A percentile compares a stretch with the other conserved stretches of the same genome.
These are phyloP conservation scores for Dentipellis fragilis DNA, from an alignment of 768 basidiomycete genomes.

Conservation along the genomic window DNA sequence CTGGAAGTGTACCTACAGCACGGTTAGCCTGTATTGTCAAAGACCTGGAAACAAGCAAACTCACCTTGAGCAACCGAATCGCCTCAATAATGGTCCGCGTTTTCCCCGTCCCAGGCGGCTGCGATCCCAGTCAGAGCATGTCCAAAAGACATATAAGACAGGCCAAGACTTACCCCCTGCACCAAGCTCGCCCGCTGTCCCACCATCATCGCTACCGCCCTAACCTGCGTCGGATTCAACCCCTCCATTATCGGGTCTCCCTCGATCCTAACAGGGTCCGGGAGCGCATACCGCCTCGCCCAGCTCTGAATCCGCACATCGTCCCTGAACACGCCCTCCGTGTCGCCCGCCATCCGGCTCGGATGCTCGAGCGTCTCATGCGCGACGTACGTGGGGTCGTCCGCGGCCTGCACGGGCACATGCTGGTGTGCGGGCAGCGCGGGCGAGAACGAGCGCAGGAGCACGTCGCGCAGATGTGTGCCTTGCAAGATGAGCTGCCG, in stretches of 20 bases:
- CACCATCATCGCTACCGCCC: conserved; percentile 83
- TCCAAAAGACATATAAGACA: not conserved
- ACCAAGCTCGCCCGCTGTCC: conserved; percentile 70
- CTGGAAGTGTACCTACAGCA: conserved; percentile 57
- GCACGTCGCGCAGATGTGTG: conserved; percentile 59
- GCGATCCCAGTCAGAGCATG: conserved; percentile 2
- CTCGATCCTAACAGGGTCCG: conserved; percentile 53
- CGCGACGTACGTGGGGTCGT: conserved; percentile 28
- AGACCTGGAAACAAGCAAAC: not conserved
- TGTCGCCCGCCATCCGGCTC: conserved; percentile 16
- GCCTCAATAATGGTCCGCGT: conserved; percentile 88
- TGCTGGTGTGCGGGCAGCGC: conserved; percentile 22
- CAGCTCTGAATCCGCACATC: conserved; percentile 77
- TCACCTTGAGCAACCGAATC: conserved; percentile 67
- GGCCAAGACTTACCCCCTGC: conserved; percentile 59
- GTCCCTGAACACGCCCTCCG: conserved; percentile 47
- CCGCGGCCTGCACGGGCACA: conserved; percentile 27
- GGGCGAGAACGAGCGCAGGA: conserved; percentile 47
- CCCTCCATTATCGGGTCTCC: conserved; percentile 64
- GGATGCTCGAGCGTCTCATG: conserved; percentile 30
- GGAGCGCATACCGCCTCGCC: conserved; percentile 55
- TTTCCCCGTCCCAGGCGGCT: conserved; percentile 92
- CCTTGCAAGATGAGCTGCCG: conserved; percentile 54
- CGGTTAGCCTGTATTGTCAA: not conserved
- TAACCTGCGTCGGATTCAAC: conserved; percentile 68